These are phyloP conservation scores for Cystobasidiopsis lactophilus DNA, from an alignment of 768 basidiomycete genomes.

Conservation along the genomic window DNA sequence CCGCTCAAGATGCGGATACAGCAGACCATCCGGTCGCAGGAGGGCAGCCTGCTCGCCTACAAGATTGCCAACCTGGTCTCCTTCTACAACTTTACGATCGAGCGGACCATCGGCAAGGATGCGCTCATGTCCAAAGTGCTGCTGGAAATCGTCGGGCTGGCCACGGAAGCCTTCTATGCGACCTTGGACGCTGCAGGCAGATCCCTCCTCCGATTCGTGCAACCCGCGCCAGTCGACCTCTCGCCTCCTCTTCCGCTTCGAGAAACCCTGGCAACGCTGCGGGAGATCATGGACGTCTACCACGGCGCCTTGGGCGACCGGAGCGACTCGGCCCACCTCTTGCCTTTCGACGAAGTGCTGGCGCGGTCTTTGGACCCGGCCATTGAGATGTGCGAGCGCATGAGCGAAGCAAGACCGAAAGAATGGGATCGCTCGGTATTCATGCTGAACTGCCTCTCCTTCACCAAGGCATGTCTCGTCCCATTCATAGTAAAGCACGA, in stretches of 20 bases:
- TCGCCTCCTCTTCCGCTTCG: slow-evolving; percentile 58
- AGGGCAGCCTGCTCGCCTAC: slow-evolving; percentile 75
- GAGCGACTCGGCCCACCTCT: slow-evolving; percentile 21
- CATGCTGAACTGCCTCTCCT: slow-evolving; percentile 62
- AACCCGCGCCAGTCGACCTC: slow-evolving; percentile 38
- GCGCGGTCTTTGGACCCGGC: slow-evolving; percentile 70
- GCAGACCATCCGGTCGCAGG: slow-evolving; percentile 80
- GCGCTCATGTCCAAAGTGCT: slow-evolving; percentile 55
- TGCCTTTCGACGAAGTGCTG: slow-evolving; percentile 45
- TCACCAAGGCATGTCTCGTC: slow-evolving; percentile 42
- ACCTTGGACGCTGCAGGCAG: slow-evolving; percentile 67
- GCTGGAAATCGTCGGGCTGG: slow-evolving; percentile 63
- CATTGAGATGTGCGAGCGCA: slow-evolving; percentile 46
- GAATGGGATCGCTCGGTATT: slow-evolving; percentile 68
- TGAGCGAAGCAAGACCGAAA: slow-evolving; percentile 34
- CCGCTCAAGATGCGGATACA: slow-evolving; percentile 87
- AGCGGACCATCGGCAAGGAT: slow-evolving; percentile 64
- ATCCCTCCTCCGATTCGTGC: slow-evolving; percentile 31
- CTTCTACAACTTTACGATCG: slow-evolving; percentile 85
- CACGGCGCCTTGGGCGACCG: slow-evolving; percentile 58
- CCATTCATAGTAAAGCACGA: neutral
- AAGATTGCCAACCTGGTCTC: slow-evolving; percentile 85
- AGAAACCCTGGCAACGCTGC: slow-evolving; percentile 60
- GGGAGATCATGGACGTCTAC: slow-evolving; percentile 75
- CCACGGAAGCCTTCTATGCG: slow-evolving; percentile 69